These are phyloP conservation scores for Nakazawaea laoshanensis DNA, from an alignment of 805 yeast species.

Conservation along the genomic window DNA sequence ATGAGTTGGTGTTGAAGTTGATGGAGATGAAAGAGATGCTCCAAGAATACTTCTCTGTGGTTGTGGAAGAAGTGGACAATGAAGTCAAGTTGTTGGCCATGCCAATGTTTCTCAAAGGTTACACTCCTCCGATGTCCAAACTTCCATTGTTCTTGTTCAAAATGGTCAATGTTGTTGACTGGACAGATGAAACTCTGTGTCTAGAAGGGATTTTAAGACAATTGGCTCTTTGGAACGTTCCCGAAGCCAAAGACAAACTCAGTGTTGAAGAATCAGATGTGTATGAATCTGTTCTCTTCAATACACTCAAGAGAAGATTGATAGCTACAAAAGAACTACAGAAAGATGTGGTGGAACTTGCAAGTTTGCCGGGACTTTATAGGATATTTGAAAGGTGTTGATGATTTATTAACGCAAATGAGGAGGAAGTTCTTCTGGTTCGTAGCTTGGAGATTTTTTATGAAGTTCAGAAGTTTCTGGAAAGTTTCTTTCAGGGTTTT, in stretches of 20 bases:
- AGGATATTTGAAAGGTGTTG: conserved; percentile 88
- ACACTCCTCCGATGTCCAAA: conserved; percentile 55
- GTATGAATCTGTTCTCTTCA: conserved; percentile 58
- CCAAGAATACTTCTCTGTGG: conserved; percentile 65
- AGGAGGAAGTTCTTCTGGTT: conserved; percentile 9
- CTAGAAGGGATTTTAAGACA: conserved; percentile 56
- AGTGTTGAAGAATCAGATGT: conserved; percentile 17
- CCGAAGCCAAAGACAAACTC: conserved; percentile 31
- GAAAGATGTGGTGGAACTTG: conserved; percentile 68
- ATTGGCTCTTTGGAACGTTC: conserved; percentile 66
- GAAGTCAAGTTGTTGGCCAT: conserved; percentile 35
- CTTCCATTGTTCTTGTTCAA: conserved; percentile 60
- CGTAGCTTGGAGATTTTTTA: no score
- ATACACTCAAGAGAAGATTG: conserved; percentile 51
- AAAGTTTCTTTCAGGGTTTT: no score
- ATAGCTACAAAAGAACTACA: conserved; percentile 50
- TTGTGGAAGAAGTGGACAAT: conserved; percentile 24
- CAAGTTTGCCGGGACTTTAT: conserved; percentile 86
- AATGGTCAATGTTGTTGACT: conserved; percentile 51
- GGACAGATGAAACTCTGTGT: conserved; percentile 63
- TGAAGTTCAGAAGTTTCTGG: no score
- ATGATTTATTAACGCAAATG: conserved; percentile 10
- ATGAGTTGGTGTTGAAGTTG: conserved; percentile 19
- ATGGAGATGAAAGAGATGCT: conserved; percentile 67
- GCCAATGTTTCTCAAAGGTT: conserved; percentile 63